Percentiles rank a stretch among this genome's conserved stretches.
phyloP scores from a whole-genome alignment of 78 protist species.

The Chrysochromulina parva region DNA sequence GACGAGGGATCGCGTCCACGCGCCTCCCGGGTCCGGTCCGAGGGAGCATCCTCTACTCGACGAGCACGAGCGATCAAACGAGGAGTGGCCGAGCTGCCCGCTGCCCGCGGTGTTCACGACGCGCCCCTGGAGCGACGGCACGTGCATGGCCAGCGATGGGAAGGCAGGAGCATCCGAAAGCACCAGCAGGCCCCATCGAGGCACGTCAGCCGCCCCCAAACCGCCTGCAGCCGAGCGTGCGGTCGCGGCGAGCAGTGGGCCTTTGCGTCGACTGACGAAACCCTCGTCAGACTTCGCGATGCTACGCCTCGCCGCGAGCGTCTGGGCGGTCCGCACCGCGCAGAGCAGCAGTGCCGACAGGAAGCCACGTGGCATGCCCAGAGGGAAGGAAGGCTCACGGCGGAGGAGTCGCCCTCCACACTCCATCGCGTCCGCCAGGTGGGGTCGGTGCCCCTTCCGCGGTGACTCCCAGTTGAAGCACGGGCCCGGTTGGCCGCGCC shows the following conservation, averaged over 20 bases:
- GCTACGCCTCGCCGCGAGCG: background rate
- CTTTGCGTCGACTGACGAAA: no score
- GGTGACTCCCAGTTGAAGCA: slow-evolving; percentile 6
- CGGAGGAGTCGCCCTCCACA: background rate
- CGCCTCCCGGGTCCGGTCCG: slow-evolving; percentile 15
- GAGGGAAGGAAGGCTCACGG: background rate
- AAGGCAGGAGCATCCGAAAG: background rate
- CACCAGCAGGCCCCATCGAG: background rate
- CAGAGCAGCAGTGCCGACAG: background rate
- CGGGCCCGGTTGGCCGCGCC: background rate
- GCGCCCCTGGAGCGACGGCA: background rate
- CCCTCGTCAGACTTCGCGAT: no score
- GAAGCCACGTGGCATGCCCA: background rate
- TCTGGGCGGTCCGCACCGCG: background rate
- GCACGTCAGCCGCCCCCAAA: background rate
- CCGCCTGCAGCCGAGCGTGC: background rate
- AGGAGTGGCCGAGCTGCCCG: background rate
- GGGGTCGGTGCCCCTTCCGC: background rate
- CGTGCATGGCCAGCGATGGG: background rate
- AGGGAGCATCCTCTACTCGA: background rate
- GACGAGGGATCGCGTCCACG: slow-evolving; percentile 20
- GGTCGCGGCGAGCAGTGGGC: no score
- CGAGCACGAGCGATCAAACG: background rate
- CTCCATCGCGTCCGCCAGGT: background rate
- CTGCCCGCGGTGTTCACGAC: background rate